Evolutionary conservation across 2,329 filamentous ascomycete species (phyloP), one percentile per base, ranked within the genome.

Genomic region (Zalaria obscura): DNA sequence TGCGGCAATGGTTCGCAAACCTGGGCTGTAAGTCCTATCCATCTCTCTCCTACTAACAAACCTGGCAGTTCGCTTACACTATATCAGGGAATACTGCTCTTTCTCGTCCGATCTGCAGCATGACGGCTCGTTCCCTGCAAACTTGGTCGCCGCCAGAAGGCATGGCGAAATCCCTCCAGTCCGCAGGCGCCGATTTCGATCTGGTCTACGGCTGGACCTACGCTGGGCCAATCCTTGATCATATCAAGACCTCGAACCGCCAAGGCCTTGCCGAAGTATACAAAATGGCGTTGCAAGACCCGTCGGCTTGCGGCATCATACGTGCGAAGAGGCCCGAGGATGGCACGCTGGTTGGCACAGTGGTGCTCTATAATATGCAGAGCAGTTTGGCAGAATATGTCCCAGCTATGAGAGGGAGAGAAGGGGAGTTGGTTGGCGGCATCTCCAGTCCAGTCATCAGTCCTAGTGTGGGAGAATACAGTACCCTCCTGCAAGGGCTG

Each of bases 1-100:
- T 78, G 25, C 69, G 76, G n/a, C 72, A 75, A 36, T 96, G 88
- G 88, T 94, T 95, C 58, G 76, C 80, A n/a, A 84, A 80, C 48
- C 73, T 87, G 37, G 88, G 89, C 9, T 95, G 88, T 39, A 32
- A 39, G 38, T 39, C 38, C 25, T 2, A 36, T 9, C 29, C 29
- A n/a, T n/a, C 29, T n/a, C 29, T 32, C n/a, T 32, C 29, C 3
- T n/a, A 18, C 18, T 18, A 2, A 18, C 18, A 18, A 18, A 18
- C 18, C 18, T 18, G 18, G 29, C n/a, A 32, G 7, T n/a, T 32
- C 7, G 29, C 29, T 32, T 7, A 32, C 7, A 32, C 5, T 11
- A 27, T 39, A 39, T 18, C 38, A 39, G 38, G 41, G 88, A 87
- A 93, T 52, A 80, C 73, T 2, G 70, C 74, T 0, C 64, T 77